Conservation (phyloP, 2,329 filamentous ascomycete species). For the Thelonectria olida region DNA sequence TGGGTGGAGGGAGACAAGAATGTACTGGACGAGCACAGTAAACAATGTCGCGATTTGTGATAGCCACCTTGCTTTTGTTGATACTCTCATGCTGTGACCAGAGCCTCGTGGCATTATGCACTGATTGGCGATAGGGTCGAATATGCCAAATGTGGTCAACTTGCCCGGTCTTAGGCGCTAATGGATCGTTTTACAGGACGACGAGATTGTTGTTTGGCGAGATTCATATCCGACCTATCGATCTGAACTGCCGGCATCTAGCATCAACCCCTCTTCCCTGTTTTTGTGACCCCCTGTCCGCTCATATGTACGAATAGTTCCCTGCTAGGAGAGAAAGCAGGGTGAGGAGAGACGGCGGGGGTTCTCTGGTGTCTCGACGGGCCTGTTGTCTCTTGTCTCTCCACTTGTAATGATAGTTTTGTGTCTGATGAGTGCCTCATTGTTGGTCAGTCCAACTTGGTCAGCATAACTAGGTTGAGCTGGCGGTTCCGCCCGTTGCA, state of each 20-base stretch:
- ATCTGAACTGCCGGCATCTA: conserved; percentile 17
- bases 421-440: background rate
- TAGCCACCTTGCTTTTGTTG: background rate
- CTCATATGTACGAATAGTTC: background rate
- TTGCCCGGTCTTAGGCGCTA: background rate
- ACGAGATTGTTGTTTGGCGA: background rate
- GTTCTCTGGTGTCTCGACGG: too few relatives aligned
- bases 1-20: conserved; percentile 16
- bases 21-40: conserved; percentile 16
- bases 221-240: background rate
- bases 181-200: background rate
- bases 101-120: background rate
- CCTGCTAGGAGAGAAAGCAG: background rate
- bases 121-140: background rate
- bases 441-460: too few relatives aligned
- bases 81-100: background rate
- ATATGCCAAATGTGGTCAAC: conserved; percentile 5
- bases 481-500: too few relatives aligned
- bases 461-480: too few relatives aligned
- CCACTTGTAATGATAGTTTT: too few relatives aligned
- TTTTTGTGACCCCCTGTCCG: background rate
- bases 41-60: conserved; percentile 14
- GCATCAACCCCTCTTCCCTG: background rate
- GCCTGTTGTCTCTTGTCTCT: too few relatives aligned
- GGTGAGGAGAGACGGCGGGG: background rate